These are phyloP conservation scores for Tulasnella calospora DNA, from an alignment of 768 basidiomycete genomes.

Conservation along the genomic window DNA sequence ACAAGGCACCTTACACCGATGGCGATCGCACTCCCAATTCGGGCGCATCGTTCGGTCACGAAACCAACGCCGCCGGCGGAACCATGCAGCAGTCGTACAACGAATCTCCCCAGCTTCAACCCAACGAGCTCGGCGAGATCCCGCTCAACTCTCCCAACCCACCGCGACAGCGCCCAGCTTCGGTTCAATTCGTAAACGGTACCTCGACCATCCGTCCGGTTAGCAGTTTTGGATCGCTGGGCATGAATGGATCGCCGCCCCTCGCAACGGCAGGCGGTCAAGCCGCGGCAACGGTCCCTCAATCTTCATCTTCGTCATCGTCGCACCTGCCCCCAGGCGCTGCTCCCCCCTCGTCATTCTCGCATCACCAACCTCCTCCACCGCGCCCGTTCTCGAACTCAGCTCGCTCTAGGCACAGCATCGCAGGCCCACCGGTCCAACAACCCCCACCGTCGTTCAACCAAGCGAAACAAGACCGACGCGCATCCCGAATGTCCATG, in stretches of 20 bases:
- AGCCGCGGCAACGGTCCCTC: conserved; percentile 2
- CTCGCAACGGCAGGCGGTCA: not conserved
- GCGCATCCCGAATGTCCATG: conserved; percentile 4
- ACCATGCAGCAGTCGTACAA: not conserved
- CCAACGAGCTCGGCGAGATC: not conserved
- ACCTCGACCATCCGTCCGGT: not conserved
- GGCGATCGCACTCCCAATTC: not conserved
- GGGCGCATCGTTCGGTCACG: not conserved
- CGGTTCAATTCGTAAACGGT: not conserved
- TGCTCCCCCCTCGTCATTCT: not conserved
- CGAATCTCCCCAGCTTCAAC: not conserved
- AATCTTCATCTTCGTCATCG: not conserved
- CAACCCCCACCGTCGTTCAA: not conserved
- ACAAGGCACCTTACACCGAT: not conserved
- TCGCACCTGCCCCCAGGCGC: not conserved
- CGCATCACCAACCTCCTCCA: not conserved
- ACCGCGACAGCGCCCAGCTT: not conserved
- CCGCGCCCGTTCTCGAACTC: not conserved
- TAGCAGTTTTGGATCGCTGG: not conserved
- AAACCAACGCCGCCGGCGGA: not conserved
- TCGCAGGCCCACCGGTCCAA: not conserved
- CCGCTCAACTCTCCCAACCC: not conserved
- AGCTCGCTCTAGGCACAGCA: not conserved
- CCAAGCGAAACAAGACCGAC: not conserved
- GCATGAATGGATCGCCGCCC: not conserved